Conservation (phyloP, 1,284 basidiomycete species). For the Austroboletus niveus region DNA sequence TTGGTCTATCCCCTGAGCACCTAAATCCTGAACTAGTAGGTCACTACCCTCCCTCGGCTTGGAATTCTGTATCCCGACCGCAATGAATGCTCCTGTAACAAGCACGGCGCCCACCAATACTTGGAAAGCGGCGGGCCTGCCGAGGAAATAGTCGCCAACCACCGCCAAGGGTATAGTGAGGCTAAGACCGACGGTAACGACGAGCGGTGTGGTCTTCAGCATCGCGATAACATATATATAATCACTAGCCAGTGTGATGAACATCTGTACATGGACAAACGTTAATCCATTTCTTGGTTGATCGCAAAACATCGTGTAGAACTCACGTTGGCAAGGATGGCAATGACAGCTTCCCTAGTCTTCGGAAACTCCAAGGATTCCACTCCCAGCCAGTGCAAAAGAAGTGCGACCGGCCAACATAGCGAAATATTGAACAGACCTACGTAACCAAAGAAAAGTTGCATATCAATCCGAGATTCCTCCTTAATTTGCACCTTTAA, state of each 20-base stretch:
- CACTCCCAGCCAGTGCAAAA: conserved; percentile 75
- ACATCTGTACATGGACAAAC: conserved; percentile 56
- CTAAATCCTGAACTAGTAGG: conserved; percentile 1
- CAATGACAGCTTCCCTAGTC: conserved; percentile 56
- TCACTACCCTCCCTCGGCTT: conserved; percentile 17
- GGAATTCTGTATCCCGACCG: conserved; percentile 62
- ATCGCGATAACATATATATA: conserved; percentile 90
- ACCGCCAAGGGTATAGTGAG: conserved; percentile 94
- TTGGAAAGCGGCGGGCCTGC: conserved; percentile 51
- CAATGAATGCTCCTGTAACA: conserved; percentile 66
- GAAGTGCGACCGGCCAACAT: conserved; percentile 79
- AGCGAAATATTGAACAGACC: conserved; percentile 85
- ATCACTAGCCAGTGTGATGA: conserved; percentile 81
- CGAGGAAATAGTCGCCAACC: conserved; percentile 72
- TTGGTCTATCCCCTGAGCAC: conserved; percentile 3
- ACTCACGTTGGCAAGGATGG: conserved; percentile 76
- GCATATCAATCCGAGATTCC: conserved; percentile 89
- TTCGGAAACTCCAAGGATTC: conserved; percentile 80
- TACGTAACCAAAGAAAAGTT: conserved; percentile 92
- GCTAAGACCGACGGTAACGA: conserved; percentile 91
- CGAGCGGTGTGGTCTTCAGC: conserved; percentile 94
- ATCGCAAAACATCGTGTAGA: background rate
- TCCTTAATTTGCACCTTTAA: conserved; percentile 85
- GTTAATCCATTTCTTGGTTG: background rate
- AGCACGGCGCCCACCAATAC: conserved; percentile 67